Percentiles rank a stretch among this genome's conserved stretches.
These are phyloP conservation scores for Medicago ruthenica DNA, from an alignment of 306 rosid genomes.

Conservation along the genomic window DNA sequence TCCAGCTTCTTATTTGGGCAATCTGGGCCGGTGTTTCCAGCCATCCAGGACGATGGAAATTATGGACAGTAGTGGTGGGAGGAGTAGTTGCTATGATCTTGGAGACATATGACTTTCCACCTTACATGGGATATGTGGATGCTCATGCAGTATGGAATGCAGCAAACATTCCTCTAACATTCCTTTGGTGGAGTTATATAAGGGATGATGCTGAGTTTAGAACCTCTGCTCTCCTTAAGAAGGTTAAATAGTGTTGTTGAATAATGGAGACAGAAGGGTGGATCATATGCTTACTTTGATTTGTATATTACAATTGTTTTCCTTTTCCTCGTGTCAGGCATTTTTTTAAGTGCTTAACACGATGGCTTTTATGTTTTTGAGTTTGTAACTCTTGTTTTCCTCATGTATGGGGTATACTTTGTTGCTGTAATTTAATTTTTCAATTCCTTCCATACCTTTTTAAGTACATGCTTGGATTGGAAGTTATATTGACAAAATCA, in stretches of 20 bases:
- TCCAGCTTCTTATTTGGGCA: conserved; percentile 89
- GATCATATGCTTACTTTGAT: conserved; percentile 49
- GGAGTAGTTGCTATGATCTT: conserved; percentile 68
- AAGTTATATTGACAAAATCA: neutral
- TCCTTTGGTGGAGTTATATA: conserved; percentile 91
- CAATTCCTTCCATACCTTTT: conserved; percentile 3
- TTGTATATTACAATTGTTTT: conserved; percentile 50
- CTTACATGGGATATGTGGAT: conserved; percentile 84
- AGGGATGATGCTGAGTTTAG: conserved; percentile 90
- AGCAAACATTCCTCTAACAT: conserved; percentile 75
- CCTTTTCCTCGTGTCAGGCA: conserved; percentile 61
- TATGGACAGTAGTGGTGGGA: conserved; percentile 72
- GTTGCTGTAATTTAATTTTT: conserved; percentile 48
- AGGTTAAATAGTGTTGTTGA: conserved; percentile 59
- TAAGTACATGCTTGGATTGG: neutral
- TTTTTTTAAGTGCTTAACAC: conserved; percentile 55
- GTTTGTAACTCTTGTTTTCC: conserved; percentile 57
- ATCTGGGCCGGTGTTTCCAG: conserved; percentile 61
- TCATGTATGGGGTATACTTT: conserved; percentile 49
- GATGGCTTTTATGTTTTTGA: conserved; percentile 55
- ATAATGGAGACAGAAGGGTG: conserved; percentile 41
- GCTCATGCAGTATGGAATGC: conserved; percentile 87
- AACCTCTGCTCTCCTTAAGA: conserved; percentile 68
- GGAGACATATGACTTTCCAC: conserved; percentile 85
- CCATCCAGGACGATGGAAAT: conserved; percentile 75